Conservation (phyloP, 345 rosid species). For the Angophora floribunda region DNA sequence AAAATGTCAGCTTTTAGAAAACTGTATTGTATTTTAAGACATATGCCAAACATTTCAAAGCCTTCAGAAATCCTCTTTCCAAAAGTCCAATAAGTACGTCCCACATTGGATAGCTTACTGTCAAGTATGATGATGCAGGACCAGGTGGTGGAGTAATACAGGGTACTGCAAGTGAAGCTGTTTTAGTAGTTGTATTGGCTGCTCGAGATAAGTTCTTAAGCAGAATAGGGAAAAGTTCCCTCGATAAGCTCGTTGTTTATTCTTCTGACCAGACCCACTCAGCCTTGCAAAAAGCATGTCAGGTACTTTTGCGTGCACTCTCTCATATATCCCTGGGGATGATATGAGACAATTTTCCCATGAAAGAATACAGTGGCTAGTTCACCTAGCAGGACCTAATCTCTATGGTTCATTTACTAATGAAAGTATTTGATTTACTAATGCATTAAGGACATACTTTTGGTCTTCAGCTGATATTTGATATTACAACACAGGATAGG, state of each 20-base stretch:
- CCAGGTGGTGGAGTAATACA: slow-evolving; percentile 93
- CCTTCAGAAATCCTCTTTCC: neutral
- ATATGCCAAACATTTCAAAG: neutral
- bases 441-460: neutral
- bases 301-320: slow-evolving; percentile 30
- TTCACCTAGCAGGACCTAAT: neutral
- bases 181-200: slow-evolving; percentile 64
- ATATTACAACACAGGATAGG: neutral
- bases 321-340: neutral
- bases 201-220: slow-evolving; percentile 61
- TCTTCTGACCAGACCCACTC: slow-evolving; percentile 90
- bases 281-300: slow-evolving; percentile 77
- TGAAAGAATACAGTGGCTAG: neutral
- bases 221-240: slow-evolving; percentile 45
- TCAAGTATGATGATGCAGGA: slow-evolving; percentile 33
- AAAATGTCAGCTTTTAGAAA: neutral
- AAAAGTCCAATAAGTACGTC: neutral
- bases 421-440: neutral
- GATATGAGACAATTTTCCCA: neutral
- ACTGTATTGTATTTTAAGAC: neutral
- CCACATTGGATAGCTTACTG: neutral
- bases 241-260: slow-evolving; percentile 73
- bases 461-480: neutral
- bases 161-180: slow-evolving; percentile 94
- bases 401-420: neutral